Evolutionary conservation across 2,329 filamentous ascomycete genomes (phyloP).

Genomic region (Venturia nashicola): DNA sequence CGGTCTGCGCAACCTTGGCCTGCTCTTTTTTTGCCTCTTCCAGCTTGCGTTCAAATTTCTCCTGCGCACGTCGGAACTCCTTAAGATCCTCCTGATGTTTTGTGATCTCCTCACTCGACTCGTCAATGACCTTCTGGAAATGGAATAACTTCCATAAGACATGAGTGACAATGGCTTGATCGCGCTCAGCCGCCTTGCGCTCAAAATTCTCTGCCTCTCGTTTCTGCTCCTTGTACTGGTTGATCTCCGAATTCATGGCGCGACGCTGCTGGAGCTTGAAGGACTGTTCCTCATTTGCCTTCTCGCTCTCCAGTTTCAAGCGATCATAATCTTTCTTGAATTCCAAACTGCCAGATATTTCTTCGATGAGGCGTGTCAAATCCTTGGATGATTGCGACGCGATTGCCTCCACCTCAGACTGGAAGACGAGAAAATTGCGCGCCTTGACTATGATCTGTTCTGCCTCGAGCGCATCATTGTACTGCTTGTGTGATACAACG

Average conservation of each 20-base stretch:
- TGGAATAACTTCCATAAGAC: constrained; percentile 96
- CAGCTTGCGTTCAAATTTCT: constrained; percentile 68
- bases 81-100: constrained; percentile 91
- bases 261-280: constrained; percentile 80
- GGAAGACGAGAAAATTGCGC: constrained; percentile 94
- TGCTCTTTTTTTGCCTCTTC: constrained; percentile 79
- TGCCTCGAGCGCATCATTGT: constrained; percentile 81
- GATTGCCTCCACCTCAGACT: constrained; percentile 95
- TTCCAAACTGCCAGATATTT: constrained; percentile 92
- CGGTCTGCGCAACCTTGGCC: constrained; percentile 60
- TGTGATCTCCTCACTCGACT: constrained; percentile 79
- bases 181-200: constrained; percentile 77
- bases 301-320: constrained; percentile 75
- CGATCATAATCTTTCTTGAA: constrained; percentile 89
- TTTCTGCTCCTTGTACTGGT: constrained; percentile 95
- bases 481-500: constrained; percentile 75
- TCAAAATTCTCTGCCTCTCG: constrained; percentile 89
- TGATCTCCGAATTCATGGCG: constrained; percentile 95
- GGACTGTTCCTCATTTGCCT: constrained; percentile 77
- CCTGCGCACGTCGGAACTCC: constrained; percentile 77
- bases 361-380: constrained; percentile 85
- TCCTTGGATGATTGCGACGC: constrained; percentile 91
- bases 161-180: constrained; percentile 83
- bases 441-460: constrained; percentile 98
- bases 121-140: constrained; percentile 85